These are phyloP conservation scores for Pythium dissotocum DNA, from an alignment of 352 stramenopile species.

Conservation along the genomic window DNA sequence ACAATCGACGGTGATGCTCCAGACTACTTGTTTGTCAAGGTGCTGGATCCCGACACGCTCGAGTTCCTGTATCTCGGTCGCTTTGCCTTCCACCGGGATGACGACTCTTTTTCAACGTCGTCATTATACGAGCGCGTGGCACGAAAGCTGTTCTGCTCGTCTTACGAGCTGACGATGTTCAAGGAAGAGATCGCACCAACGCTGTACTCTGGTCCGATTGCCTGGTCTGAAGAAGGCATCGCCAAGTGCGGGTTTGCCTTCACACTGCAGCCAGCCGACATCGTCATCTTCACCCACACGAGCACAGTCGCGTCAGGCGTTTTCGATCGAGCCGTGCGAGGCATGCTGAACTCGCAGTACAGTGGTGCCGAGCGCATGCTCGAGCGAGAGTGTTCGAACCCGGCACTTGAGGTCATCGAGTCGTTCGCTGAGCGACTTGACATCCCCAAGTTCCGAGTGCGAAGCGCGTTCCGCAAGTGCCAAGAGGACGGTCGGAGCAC, in stretches of 20 bases:
- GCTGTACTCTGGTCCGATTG: slow-evolving; percentile 48
- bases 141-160: slow-evolving; percentile 38
- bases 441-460: slow-evolving; percentile 79
- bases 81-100: slow-evolving; percentile 27
- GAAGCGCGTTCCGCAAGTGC: slow-evolving; percentile 81
- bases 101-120: slow-evolving; percentile 32
- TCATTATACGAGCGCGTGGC: slow-evolving; percentile 53
- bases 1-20: not conserved
- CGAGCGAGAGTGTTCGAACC: slow-evolving; percentile 17
- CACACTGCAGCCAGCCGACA: slow-evolving; percentile 51
- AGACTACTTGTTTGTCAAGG: slow-evolving; percentile 67
- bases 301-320: slow-evolving; percentile 21
- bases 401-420: slow-evolving; percentile 67
- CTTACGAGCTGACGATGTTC: slow-evolving; percentile 57
- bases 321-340: slow-evolving; percentile 32
- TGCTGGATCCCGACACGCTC: slow-evolving; percentile 44
- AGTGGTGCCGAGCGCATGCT: slow-evolving; percentile 38
- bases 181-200: slow-evolving; percentile 78
- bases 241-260: slow-evolving; percentile 15
- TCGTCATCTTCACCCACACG: slow-evolving; percentile 55
- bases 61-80: slow-evolving; percentile 49
- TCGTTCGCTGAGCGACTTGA: slow-evolving; percentile 64
- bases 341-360: slow-evolving; percentile 48
- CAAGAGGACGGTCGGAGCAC: slow-evolving; percentile 62
- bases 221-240: slow-evolving; percentile 31